Base-by-base conservation (phyloP, 768 basidiomycete genomes). In the Phanerodontia chrysosporium region DNA sequence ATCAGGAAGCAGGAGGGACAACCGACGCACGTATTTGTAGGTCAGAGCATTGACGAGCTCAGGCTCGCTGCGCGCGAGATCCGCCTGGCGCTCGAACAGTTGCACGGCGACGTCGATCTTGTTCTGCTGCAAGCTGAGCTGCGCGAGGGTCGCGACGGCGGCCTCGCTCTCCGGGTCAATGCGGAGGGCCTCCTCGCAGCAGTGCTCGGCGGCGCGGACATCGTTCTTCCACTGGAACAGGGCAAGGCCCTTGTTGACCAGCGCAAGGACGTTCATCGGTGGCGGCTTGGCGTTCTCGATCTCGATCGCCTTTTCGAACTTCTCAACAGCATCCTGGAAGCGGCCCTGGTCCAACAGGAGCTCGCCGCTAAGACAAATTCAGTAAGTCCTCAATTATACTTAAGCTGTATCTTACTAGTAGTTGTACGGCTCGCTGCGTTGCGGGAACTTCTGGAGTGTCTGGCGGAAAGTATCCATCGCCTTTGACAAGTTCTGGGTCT, bases 201-300 rank as follows among this genome's bases (percentile, higher is more conserved):
- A 89, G 21, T 77, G 75, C 72, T 96, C 95, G 1, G 94, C 95
- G 0, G 82, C 84, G 7, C 76, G 79, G 58, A 92, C 80, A 69
- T 98, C 93, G 69, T 96, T 90, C 72, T 92, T 91, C 90, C 90
- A 94, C 75, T 98, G 97, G 82, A 87, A 98, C 49, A 98, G 68
- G 0, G 94, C 90, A 22, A 98, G 87, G n/a, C 95, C 95, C 70
- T 96, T 97, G 85, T 99, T 99, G 55, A 98, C 95, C 45, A 96
- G 77, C 0, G 96, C 90, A 2, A 98, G 81, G 24, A 97, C 96
- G 71, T 98, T 99, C 54, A 76, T 75, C 25, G 79, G 87, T 68
- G 67, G 83, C 67, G 59, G 76, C 61, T 64, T 68, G 54, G 36
- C 64, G 67, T 87, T 87, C 73, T 97, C 96, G 18, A 97, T 78